Evolutionary conservation across 495 filamentous ascomycete genomes (phyloP).

Genomic region (Polyplosphaeria fusca): DNA sequence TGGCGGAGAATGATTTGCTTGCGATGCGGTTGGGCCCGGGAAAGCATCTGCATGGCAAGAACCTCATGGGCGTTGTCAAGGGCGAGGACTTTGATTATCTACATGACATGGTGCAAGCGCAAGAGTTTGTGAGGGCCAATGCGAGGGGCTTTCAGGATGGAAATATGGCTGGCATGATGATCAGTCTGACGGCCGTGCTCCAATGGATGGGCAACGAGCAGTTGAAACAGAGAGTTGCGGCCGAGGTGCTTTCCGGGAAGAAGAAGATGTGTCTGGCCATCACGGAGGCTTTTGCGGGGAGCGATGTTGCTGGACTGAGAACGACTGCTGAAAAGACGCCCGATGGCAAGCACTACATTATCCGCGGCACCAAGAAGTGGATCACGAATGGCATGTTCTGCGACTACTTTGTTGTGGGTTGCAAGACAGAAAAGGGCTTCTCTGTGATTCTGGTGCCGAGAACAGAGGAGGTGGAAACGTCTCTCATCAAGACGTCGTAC

Average conservation of each 20-base stretch:
- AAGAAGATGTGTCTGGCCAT: slow-evolving; percentile 88
- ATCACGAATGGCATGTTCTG: slow-evolving; percentile 84
- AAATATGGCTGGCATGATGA: slow-evolving; percentile 75
- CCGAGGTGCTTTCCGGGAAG: slow-evolving; percentile 72
- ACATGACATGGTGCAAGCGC: slow-evolving; percentile 72
- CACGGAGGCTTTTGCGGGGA: slow-evolving; percentile 82
- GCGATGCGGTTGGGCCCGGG: slow-evolving; percentile 84
- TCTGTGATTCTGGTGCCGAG: slow-evolving; percentile 73
- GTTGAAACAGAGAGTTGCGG: slow-evolving; percentile 62
- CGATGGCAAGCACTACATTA: slow-evolving; percentile 79
- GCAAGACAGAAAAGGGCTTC: slow-evolving; percentile 78
- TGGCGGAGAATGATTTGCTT: slow-evolving; percentile 69
- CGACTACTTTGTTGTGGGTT: slow-evolving; percentile 82
- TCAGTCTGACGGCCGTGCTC: slow-evolving; percentile 75
- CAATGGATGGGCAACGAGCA: slow-evolving; percentile 69
- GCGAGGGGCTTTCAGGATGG: slow-evolving; percentile 54
- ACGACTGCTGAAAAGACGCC: slow-evolving; percentile 78
- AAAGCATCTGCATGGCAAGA: slow-evolving; percentile 70
- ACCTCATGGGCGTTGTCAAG: slow-evolving; percentile 64
- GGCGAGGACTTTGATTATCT: slow-evolving; percentile 86
- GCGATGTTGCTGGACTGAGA: slow-evolving; percentile 77
- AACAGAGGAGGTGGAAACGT: slow-evolving; percentile 67
- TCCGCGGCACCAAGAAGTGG: slow-evolving; percentile 92
- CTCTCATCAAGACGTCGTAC: slow-evolving; percentile 82
- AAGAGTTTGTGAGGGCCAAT: slow-evolving; percentile 69